phyloP scores from a whole-genome alignment of 106 monocot genomes.

The Hemerocallis citrina region DNA sequence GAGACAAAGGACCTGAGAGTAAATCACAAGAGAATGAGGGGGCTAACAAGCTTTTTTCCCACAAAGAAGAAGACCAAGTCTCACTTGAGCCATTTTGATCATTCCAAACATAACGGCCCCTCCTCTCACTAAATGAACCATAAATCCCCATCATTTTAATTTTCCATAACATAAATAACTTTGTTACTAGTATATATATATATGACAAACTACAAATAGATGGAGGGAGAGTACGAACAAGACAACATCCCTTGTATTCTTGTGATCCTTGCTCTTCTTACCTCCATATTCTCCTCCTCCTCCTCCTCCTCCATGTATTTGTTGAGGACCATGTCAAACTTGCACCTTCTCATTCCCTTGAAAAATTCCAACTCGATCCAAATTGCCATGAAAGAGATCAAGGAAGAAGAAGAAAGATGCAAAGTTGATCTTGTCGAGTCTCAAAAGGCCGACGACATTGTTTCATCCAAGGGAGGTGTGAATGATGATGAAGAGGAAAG shows the following conservation, averaged over 20 bases:
- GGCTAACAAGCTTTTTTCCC: no score
- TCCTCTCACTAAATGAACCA: neutral
- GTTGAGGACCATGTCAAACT: neutral
- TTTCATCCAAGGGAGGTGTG: neutral
- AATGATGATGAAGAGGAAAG: neutral
- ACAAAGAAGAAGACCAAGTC: constrained; percentile 1
- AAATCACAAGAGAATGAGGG: no score
- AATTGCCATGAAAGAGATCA: neutral
- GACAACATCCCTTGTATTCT: neutral
- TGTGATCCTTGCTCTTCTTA: neutral
- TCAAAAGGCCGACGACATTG: neutral
- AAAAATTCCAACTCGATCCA: constrained; percentile 4
- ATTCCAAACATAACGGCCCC: neutral
- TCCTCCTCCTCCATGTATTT: neutral
- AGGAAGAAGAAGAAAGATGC: neutral
- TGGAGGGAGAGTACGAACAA: neutral
- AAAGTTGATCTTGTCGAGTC: neutral
- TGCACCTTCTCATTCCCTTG: neutral
- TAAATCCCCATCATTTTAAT: neutral
- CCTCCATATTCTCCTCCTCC: neutral
- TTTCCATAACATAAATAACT: neutral
- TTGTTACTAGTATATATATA: neutral
- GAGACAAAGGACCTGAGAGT: no score
- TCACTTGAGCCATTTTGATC: constrained; percentile 1
- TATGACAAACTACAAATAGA: neutral